These are phyloP conservation scores for Allium cepa DNA, from an alignment of 106 monocot species.

Conservation along the genomic window DNA sequence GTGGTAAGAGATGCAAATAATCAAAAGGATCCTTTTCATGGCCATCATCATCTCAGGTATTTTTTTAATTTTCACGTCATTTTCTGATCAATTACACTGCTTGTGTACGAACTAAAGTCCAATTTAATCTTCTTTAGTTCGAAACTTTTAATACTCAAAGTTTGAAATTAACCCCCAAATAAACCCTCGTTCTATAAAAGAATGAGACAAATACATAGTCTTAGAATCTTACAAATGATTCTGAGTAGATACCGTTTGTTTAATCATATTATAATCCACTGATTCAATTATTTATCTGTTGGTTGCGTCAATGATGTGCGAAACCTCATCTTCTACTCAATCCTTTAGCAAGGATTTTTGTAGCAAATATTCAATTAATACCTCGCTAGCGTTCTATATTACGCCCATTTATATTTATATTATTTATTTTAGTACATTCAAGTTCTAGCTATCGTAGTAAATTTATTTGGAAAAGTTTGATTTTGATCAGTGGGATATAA, in stretches of 20 bases:
- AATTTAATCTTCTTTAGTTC: not conserved
- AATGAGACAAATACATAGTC: slow-evolving; percentile 4
- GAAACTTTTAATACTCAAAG: not conserved
- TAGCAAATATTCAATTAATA: too few relatives aligned
- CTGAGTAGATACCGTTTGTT: not conserved
- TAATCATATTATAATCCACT: slow-evolving; percentile 16
- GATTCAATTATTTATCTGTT: slow-evolving; percentile 1
- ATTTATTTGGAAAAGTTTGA: too few relatives aligned
- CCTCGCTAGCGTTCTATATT: too few relatives aligned
- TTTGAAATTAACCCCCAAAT: not conserved
- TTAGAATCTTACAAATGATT: not conserved
- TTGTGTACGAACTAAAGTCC: not conserved
- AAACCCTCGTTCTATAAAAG: not conserved
- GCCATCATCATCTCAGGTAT: slow-evolving; percentile 2
- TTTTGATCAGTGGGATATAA: not conserved
- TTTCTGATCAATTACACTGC: not conserved
- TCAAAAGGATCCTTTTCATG: slow-evolving; percentile 7
- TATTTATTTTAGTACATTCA: too few relatives aligned
- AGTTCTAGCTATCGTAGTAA: too few relatives aligned
- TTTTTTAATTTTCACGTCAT: not conserved
- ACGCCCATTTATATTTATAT: too few relatives aligned
- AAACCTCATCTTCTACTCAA: not conserved
- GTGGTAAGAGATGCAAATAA: too few relatives aligned
- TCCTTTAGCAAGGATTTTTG: not conserved
- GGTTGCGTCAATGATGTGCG: not conserved